These are phyloP conservation scores for Turritis glabra DNA, from an alignment of 345 rosid species.

Conservation along the genomic window DNA sequence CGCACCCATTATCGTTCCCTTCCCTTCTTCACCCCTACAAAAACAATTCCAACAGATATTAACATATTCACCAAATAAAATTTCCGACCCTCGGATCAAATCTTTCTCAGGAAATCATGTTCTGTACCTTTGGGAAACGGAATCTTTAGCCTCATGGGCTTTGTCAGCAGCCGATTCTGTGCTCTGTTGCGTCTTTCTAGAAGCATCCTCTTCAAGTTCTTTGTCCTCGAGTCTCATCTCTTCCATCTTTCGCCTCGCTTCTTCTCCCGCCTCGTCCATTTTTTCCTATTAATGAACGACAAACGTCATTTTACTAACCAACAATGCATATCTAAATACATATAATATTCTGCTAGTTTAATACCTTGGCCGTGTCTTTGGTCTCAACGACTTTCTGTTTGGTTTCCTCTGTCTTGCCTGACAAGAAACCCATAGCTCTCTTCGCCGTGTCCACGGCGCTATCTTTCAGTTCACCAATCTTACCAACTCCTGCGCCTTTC, in stretches of 20 bases:
- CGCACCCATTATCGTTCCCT: slow-evolving; percentile 43
- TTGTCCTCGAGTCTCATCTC: slow-evolving; percentile 50
- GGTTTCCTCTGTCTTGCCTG: slow-evolving; percentile 59
- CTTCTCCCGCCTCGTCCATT: slow-evolving; percentile 53
- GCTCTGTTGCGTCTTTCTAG: slow-evolving; percentile 39
- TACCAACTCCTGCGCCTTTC: slow-evolving; percentile 41
- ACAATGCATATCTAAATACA: background rate
- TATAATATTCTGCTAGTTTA: background rate
- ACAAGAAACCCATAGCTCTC: slow-evolving; percentile 54
- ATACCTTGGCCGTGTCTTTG: slow-evolving; percentile 47
- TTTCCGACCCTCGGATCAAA: background rate
- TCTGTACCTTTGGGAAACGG: background rate
- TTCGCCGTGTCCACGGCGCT: slow-evolving; percentile 58
- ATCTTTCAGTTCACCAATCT: slow-evolving; percentile 49
- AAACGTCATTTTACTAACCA: slow-evolving; percentile 27
- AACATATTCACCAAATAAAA: background rate
- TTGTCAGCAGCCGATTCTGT: slow-evolving; percentile 43
- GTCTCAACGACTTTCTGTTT: slow-evolving; percentile 55
- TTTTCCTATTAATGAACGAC: slow-evolving; percentile 40
- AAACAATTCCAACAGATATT: background rate
- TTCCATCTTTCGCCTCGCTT: slow-evolving; percentile 54
- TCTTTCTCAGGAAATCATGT: background rate
- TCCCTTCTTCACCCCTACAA: slow-evolving; percentile 43
- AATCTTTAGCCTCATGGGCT: slow-evolving; percentile 22
- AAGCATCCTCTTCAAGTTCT: slow-evolving; percentile 40